Evolutionary conservation across 345 rosid species (phyloP), one percentile per base, ranked within the genome.

Genomic region (Fremontodendron californicum): DNA sequence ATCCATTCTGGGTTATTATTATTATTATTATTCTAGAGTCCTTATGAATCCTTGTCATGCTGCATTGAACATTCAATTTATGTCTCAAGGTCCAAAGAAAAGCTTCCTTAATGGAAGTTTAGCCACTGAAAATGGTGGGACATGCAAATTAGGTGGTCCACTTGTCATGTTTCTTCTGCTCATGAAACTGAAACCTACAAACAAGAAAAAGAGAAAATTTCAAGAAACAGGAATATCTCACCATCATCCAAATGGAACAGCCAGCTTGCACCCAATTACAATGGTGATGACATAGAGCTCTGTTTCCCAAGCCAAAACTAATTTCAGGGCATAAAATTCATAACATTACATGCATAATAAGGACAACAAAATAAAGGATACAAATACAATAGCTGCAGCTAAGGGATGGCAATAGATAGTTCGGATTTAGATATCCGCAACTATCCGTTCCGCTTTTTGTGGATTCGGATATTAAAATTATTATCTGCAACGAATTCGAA

Each of bases 201-300:
- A 64, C 45, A 63, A 35, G 45, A 35, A 29, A 16, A 13, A 4
- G 23, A 1, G 11, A 6, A 27, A 0, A 31, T 33, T 11, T 49
- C 21, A 10, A 31, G 29, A 72, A 77, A 66, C 58, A 75, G 61
- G 5, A 27, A 29, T 43, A 33, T 58, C 40, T 55, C 35, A 40
- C 21, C 25, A 55, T 72, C 75, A 61, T 21, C 42, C 33, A 6
- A 19, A 27, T 52, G 8, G 9, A 19, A 60, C 52, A 75, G 71
- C 70, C 75, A 76, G 77, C 84, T 78, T 60, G 80, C 73, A 37
- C 16, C 48, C 6, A 21, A 1, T 55, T 6, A 51, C 21, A 27
- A 31, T n/a, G 74, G 51, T 54, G 52, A 43, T 45, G 66, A 31
- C n/a, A 31, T 15, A 31, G 46, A 77, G 81, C 79, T 82, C 77